Evolutionary conservation across 1,284 basidiomycete genomes (phyloP).

Genomic region (Austropuccinia psidii): DNA sequence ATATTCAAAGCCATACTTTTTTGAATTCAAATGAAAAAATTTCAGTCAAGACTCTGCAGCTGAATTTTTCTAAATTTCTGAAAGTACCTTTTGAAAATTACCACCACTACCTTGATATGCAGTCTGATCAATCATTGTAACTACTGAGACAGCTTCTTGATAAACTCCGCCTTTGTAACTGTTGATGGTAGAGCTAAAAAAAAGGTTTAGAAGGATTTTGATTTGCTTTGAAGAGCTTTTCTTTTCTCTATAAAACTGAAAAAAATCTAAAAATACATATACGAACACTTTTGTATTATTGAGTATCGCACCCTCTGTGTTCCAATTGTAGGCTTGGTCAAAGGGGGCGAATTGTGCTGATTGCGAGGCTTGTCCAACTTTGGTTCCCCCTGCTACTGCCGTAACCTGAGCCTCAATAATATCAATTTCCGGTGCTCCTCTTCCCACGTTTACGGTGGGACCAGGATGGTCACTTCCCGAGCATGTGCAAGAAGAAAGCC

Average conservation of each 20-base stretch:
- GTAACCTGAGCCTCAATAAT: conserved; percentile 59
- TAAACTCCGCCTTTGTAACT: conserved; percentile 65
- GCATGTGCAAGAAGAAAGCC: conserved; percentile 54
- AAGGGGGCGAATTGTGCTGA: conserved; percentile 62
- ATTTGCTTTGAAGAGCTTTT: conserved; percentile 1
- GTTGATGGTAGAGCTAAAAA: conserved; percentile 55
- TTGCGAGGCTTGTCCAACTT: conserved; percentile 63
- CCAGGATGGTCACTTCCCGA: conserved; percentile 60
- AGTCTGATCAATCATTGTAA: conserved; percentile 41
- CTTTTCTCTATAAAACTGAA: conserved; percentile 1
- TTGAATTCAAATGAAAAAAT: conserved; percentile 10
- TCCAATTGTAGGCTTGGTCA: conserved; percentile 32
- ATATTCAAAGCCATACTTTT: conserved; percentile 28
- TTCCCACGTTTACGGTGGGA: conserved; percentile 53
- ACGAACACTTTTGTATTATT: conserved; percentile 13
- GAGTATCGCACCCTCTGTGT: neutral
- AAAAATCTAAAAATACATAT: conserved; percentile 50
- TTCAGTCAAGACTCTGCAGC: neutral
- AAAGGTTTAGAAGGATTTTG: too few species aligned
- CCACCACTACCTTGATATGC: conserved; percentile 42
- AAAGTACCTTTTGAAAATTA: conserved; percentile 37
- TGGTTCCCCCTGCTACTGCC: conserved; percentile 37
- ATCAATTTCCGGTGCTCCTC: conserved; percentile 62
- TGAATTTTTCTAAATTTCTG: neutral
- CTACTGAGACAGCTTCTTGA: conserved; percentile 58